Base-by-base conservation (phyloP, 345 rosid species). In the Chamaenerion angustifolium region DNA sequence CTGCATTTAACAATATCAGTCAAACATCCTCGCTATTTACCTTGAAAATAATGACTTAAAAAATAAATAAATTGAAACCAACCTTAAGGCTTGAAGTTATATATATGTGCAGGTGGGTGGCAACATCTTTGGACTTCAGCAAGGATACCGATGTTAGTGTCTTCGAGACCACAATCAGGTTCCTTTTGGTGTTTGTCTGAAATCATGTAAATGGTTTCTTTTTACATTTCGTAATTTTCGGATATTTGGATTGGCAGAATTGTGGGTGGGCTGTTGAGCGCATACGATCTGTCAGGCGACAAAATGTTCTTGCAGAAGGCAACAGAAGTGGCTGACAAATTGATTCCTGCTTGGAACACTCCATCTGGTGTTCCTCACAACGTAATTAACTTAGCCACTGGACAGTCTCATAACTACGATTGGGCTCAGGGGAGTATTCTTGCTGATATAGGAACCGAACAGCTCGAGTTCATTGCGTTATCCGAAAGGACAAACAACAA, bases 81-180 rank as follows among this genome's bases (percentile, higher is more conserved):
- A 12, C 18, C 5, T 18, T 51, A 15, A 10, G 31, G 37, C 19
- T 37, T 3, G 11, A n/a, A n/a, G n/a, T n/a, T n/a, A 45, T 60
- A 15, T 12, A 13, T 62, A 10, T 11, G 54, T 73, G 70, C 69
- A 92, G 98, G 61, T 88, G 96, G 98, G 85, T 88, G 64, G 93
- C 96, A 23, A 77, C 56, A 61, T 71, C 96, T 52, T 71, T 93
- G 80, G 83, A 82, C 72, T 88, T 88, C 58, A 70, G 77, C 71
- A 93, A 85, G 75, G 70, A 73, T 64, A 82, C 85, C 51, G 78
- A 81, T 27, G 97, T 94, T 57, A 93, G 95, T 55, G 88, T 93
- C 58, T 93, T 88, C 48, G 97, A 88, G 76, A 93, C 99, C 73
- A 85, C 95, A 79, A 93, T 93, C 71, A 93, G 99, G 99, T 93